Evolutionary conservation across 495 filamentous ascomycete species (phyloP).

Genomic region (Penicillium steckii): DNA sequence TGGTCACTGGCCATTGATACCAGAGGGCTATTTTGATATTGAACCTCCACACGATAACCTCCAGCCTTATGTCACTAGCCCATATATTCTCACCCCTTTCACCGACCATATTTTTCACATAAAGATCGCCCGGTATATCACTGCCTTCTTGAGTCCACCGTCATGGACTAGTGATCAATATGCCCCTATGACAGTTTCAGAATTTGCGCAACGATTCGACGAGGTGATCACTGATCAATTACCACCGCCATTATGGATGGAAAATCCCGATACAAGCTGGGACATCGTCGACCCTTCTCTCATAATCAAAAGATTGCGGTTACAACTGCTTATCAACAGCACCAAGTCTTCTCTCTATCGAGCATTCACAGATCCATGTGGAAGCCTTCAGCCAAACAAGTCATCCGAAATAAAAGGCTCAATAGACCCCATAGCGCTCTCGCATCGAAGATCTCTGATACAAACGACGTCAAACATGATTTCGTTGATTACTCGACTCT

Average conservation of each 20-base stretch:
- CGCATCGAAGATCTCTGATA: neutral
- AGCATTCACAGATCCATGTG: neutral
- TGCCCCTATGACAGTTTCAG: neutral
- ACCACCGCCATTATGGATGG: neutral
- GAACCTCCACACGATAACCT: constrained; percentile 4
- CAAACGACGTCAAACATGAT: neutral
- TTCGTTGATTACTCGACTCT: neutral
- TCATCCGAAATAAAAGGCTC: neutral
- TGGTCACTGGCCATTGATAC: constrained; percentile 9
- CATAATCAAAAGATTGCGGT: neutral
- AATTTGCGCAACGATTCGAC: constrained; percentile 1
- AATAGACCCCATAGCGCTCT: neutral
- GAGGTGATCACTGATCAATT: constrained; percentile 3
- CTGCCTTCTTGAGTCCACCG: constrained; percentile 1
- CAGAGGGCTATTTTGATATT: constrained; percentile 3
- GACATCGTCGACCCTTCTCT: neutral
- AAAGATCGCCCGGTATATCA: constrained; percentile 1
- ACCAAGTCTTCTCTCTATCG: neutral
- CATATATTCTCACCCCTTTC: constrained; percentile 5
- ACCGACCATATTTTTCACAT: constrained; percentile 8
- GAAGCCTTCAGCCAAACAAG: neutral
- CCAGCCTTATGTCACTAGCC: neutral
- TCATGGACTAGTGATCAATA: constrained; percentile 4
- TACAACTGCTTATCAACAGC: neutral
- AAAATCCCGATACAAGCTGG: constrained; percentile 2